phyloP scores from a whole-genome alignment of 768 basidiomycete genomes.

The Boletus bicolor region DNA sequence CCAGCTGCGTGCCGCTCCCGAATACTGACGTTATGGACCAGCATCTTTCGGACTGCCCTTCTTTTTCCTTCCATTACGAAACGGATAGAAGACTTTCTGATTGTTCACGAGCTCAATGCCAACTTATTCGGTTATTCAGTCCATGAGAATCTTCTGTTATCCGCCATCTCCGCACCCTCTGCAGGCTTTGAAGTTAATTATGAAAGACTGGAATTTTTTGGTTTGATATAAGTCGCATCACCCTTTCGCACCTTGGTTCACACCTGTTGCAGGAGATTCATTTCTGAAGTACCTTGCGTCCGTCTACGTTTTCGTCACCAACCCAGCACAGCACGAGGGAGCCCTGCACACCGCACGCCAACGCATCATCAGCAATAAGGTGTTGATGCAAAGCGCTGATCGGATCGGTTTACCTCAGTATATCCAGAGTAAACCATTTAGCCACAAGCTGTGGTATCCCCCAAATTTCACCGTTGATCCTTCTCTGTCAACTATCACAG shows the following conservation, averaged over 20 bases:
- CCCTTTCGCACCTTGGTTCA: slow-evolving; percentile 23
- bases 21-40: slow-evolving; percentile 32
- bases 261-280: slow-evolving; percentile 55
- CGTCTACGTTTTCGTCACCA: slow-evolving; percentile 67
- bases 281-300: slow-evolving; percentile 80
- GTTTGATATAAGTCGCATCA: slow-evolving; percentile 37
- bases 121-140: slow-evolving; percentile 62
- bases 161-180: slow-evolving; percentile 69
- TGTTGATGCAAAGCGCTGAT: slow-evolving; percentile 53
- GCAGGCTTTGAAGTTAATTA: slow-evolving; percentile 72
- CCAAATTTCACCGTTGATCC: slow-evolving; percentile 38
- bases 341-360: slow-evolving; percentile 65
- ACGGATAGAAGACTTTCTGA: slow-evolving; percentile 68
- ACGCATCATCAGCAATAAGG: slow-evolving; percentile 71
- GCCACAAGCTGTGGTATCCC: slow-evolving; percentile 64
- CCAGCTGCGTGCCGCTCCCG: slow-evolving; percentile 16
- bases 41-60: slow-evolving; percentile 64
- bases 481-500: slow-evolving; percentile 11
- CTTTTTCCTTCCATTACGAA: slow-evolving; percentile 72
- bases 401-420: slow-evolving; percentile 63
- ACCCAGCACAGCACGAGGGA: slow-evolving; percentile 63
- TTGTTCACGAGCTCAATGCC: slow-evolving; percentile 77
- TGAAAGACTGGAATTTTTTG: slow-evolving; percentile 80
- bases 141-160: slow-evolving; percentile 55
- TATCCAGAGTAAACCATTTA: slow-evolving; percentile 70